Base-by-base conservation (phyloP, 2,329 filamentous ascomycete species). In the Sporothrix sp. region DNA sequence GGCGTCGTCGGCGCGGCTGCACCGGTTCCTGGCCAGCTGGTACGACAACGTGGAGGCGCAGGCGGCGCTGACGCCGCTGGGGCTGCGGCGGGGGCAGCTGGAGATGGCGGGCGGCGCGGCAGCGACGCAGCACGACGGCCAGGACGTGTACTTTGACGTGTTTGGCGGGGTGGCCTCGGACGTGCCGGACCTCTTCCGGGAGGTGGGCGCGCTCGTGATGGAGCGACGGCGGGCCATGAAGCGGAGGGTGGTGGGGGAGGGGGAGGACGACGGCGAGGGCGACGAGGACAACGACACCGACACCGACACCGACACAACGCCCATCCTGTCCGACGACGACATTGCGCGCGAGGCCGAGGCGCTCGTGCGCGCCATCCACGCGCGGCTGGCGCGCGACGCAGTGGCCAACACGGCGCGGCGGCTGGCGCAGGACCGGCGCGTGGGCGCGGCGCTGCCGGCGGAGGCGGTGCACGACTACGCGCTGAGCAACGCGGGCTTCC, bases 121-220 rank as follows among this genome's bases (percentile, higher is more conserved):
- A 40, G 36, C 44, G 33, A 28, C 7, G 30, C n/a, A 27, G 14
- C 25, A 27, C 9, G 16, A 45, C 20, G 11, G 20, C 5, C 28
- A 45, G 20, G 43, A 45, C 43, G 50, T 54, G 10, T 46, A 50
- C 18, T 54, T 54, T 37, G 53, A 54, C 33, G 44, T 54, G 9
- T 54, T 52, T 54, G 53, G 53, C 14, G 53, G 53, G 20, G 47
- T 54, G 9, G 53, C 51, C 3, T 54, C 53, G 13, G 53, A 54
- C 14, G 36, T 54, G 6, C 53, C 53, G 1, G 53, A 54, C n/a
- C 47, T 54, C 9, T 50, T 54, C 11, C 42, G 53, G 1, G 50
- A 54, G 11, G 53, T 54, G 11, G 53, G 53, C 2, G 53, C 53
- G 1, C 50, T 54, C 6, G 36, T 54, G 14, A 45, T 38, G 27